Evolutionary conservation across 345 rosid species (phyloP).

Genomic region (Camelina hispida): DNA sequence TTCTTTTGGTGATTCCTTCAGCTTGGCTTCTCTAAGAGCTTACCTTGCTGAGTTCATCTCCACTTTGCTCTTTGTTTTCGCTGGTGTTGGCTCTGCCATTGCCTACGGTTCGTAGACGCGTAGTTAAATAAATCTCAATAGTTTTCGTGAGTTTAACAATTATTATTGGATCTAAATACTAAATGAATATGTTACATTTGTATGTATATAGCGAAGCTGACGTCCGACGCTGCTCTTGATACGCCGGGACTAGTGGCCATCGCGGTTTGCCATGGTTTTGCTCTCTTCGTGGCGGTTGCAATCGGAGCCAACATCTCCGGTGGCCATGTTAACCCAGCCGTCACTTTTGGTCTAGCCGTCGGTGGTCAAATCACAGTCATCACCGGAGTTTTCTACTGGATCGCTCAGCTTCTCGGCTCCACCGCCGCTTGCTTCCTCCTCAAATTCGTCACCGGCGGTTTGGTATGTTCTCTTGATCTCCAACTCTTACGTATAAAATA

Average conservation of each 20-base stretch:
- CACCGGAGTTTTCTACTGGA: conserved; percentile 88
- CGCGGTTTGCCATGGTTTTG: conserved; percentile 87
- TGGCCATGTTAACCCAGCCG: conserved; percentile 97
- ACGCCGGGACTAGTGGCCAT: conserved; percentile 85
- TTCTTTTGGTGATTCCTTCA: conserved; percentile 81
- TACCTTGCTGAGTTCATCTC: conserved; percentile 95
- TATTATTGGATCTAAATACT: not conserved
- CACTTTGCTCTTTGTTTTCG: conserved; percentile 90
- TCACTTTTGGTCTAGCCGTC: conserved; percentile 87
- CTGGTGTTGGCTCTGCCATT: conserved; percentile 94
- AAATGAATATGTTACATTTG: conserved; percentile 27
- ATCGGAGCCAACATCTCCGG: conserved; percentile 93
- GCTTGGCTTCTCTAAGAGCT: conserved; percentile 77
- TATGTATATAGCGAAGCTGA: conserved; percentile 64
- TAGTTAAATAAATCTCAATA: not conserved
- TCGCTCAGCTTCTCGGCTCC: conserved; percentile 92
- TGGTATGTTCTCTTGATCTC: conserved; percentile 53
- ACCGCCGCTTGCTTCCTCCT: conserved; percentile 85
- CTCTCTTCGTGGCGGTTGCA: conserved; percentile 88
- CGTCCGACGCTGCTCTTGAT: conserved; percentile 80
- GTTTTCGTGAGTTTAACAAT: not conserved
- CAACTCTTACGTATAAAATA: not conserved
- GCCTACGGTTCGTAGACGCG: conserved; percentile 61
- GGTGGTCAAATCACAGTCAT: conserved; percentile 93
- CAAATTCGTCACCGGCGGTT: conserved; percentile 77